These are phyloP conservation scores for Cryptococcus neoformans DNA, from an alignment of 1,284 basidiomycete species.

Conservation along the genomic window DNA sequence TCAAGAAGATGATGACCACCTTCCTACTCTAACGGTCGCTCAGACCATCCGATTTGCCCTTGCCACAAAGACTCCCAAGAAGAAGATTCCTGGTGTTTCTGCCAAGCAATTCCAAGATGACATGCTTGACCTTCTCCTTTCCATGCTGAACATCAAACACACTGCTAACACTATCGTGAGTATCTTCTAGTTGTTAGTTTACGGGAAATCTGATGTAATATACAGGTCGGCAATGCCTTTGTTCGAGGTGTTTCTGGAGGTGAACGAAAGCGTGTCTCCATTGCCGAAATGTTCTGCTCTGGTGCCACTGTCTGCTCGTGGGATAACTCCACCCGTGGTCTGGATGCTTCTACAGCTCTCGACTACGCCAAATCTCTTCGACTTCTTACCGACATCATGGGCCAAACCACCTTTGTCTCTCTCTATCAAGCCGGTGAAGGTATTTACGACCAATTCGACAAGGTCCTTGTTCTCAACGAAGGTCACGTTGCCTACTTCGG, in stretches of 20 bases:
- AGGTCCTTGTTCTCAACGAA: slow-evolving; percentile 57
- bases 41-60: slow-evolving; percentile 59
- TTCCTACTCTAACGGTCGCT: slow-evolving; percentile 60
- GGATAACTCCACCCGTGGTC: slow-evolving; percentile 59
- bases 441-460: slow-evolving; percentile 68
- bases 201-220: neutral
- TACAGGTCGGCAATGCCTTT: slow-evolving; percentile 54
- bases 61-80: slow-evolving; percentile 55
- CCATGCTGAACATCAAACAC: slow-evolving; percentile 61
- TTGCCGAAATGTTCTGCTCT: slow-evolving; percentile 58
- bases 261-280: slow-evolving; percentile 60
- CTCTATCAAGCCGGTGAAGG: slow-evolving; percentile 62
- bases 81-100: slow-evolving; percentile 54
- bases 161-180: slow-evolving; percentile 56
- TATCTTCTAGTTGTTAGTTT: neutral
- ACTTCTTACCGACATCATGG: slow-evolving; percentile 55
- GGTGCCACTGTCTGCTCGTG: slow-evolving; percentile 51
- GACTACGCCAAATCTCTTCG: slow-evolving; percentile 59
- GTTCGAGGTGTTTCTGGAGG: slow-evolving; percentile 61
- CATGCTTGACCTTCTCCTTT: slow-evolving; percentile 56
- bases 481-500: slow-evolving; percentile 58
- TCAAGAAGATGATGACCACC: slow-evolving; percentile 62
- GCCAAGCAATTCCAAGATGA: slow-evolving; percentile 54
- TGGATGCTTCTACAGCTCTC: slow-evolving; percentile 60
- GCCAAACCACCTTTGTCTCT: slow-evolving; percentile 52